A percentile compares a stretch with the other conserved stretches of the same genome.
These are phyloP conservation scores for Moniliophthora roreri DNA, from an alignment of 1,284 basidiomycete genomes.

Conservation along the genomic window DNA sequence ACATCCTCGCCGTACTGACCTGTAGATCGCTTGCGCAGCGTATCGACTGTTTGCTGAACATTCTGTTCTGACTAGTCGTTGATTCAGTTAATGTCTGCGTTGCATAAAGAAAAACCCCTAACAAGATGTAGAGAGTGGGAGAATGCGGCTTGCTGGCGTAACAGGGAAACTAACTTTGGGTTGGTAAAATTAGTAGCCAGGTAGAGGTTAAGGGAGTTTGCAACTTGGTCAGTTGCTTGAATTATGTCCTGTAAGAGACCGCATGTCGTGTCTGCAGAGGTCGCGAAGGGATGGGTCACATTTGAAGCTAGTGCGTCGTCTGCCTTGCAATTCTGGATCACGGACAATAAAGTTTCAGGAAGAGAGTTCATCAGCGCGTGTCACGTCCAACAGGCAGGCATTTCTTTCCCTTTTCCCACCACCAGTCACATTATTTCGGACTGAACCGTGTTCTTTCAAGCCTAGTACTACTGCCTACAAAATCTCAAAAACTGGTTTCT, in stretches of 20 bases:
- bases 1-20: constrained; percentile 62
- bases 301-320: constrained; percentile 34
- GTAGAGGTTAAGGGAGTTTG: constrained; percentile 53
- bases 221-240: constrained; percentile 49
- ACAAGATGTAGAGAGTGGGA: constrained; percentile 50
- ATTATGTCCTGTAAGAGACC: constrained; percentile 49
- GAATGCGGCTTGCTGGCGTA: constrained; percentile 61
- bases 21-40: constrained; percentile 42
- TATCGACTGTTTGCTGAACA: constrained; percentile 42
- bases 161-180: constrained; percentile 62
- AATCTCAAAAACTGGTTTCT: not conserved
- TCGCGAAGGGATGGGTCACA: constrained; percentile 50
- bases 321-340: constrained; percentile 39
- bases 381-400: not conserved
- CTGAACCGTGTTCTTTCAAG: not conserved
- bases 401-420: not conserved
- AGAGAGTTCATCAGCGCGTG: not conserved
- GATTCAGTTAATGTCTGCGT: constrained; percentile 17
- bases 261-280: constrained; percentile 39
- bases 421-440: not conserved
- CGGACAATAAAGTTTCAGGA: constrained; percentile 39
- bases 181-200: constrained; percentile 49
- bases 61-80: constrained; percentile 49
- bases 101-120: constrained; percentile 24
- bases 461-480: constrained; percentile 6